Evolutionary conservation across 1,284 basidiomycete genomes (phyloP), one percentile per base, ranked within the genome.

Genomic region (Malassezia dermatis): DNA sequence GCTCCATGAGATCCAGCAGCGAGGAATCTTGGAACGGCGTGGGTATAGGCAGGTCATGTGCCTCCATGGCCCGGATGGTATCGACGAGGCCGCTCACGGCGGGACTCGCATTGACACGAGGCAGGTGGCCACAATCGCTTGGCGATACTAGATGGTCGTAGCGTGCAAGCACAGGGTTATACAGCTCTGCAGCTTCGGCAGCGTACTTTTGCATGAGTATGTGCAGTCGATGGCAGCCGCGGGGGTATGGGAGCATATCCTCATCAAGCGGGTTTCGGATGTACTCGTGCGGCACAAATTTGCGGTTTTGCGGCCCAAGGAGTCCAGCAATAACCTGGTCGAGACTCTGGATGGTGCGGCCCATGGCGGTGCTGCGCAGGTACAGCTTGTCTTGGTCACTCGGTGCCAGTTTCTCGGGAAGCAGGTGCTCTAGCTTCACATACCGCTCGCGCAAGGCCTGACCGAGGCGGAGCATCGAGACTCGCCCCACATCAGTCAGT

Each of bases 61-160:
- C 85, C 44, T 79, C 76, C 4, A 86, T 81, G 1, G 66, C 63
- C 17, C 62, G 60, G 37, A 71, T 83, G 0, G 86, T 88, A 70
- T 88, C 86, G 60, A 88, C 76, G n/a, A 89, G 79, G 5, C 86
- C 86, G 15, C 83, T 86, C 6, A 84, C 83, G 56, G 85, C 77
- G 3, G 86, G 86, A 62, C 81, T 83, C 0, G 86, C 85, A 60
- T 88, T 85, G 3, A 88, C 76, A 15, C 85, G 80, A 11, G 87
- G 76, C 3, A 84, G 82, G 37, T 81, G 81, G 0, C 83, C 84
- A n/a, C 80, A 79, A 26, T 85, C 78, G 61, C 86, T 86, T 62
- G 83, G 84, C 1, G 83, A 82, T 5, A 88, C 53, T 53, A 81
- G 81, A 45, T 76, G 75, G 65, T 89, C 85, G 15, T 88, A 75